Percentiles rank a stretch among this genome's conserved stretches.
Evolutionary conservation across 306 rosid species (phyloP).

Genomic region (Lablab purpureus): DNA sequence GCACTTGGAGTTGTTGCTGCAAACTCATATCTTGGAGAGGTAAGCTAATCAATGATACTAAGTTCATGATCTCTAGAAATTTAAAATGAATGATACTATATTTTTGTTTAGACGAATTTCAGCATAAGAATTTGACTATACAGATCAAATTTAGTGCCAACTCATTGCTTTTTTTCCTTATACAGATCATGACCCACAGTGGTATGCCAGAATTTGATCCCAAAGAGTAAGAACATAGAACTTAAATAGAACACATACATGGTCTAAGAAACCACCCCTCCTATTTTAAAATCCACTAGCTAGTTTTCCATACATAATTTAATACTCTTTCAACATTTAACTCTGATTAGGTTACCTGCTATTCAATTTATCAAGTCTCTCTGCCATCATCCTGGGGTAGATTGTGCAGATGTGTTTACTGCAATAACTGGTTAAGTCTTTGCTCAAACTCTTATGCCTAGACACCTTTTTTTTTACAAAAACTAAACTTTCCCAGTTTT

Average conservation of each 20-base stretch:
- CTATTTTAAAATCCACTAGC: not conserved
- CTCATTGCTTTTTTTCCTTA: not conserved
- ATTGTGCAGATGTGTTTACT: not conserved
- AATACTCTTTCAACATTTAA: not conserved
- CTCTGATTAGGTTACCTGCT: not conserved
- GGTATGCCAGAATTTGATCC: slow-evolving; percentile 77
- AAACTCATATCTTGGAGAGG: slow-evolving; percentile 62
- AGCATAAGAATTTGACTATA: no score
- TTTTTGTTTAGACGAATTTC: no score
- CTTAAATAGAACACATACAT: not conserved
- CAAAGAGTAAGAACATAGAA: slow-evolving; percentile 53
- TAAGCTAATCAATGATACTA: slow-evolving; percentile 1
- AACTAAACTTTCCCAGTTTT: not conserved
- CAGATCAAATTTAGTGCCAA: no score
- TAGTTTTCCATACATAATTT: not conserved
- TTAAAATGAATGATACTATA: not conserved
- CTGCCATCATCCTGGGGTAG: not conserved
- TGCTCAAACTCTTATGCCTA: not conserved
- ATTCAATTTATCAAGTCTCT: not conserved
- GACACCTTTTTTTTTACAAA: not conserved
- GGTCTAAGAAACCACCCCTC: not conserved
- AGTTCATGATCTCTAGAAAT: not conserved
- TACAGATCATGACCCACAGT: slow-evolving; percentile 43
- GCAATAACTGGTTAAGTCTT: not conserved
- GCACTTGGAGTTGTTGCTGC: slow-evolving; percentile 58